These are phyloP conservation scores for Suillus cothurnatus DNA, from an alignment of 768 basidiomycete genomes.

Conservation along the genomic window DNA sequence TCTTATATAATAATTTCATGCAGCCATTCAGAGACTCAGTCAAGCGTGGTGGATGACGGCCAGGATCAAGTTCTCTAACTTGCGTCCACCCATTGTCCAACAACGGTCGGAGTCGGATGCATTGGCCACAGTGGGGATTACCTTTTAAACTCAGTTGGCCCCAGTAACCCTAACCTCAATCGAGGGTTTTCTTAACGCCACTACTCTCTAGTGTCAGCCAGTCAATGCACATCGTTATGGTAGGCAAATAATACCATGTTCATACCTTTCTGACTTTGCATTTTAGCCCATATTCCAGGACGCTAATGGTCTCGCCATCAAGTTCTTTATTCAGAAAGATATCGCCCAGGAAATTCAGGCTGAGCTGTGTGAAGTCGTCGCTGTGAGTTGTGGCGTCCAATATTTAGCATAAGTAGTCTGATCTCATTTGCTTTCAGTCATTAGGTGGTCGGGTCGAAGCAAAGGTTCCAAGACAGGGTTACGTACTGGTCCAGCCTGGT, in stretches of 20 bases:
- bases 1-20: background rate
- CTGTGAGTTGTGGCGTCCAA: slow-evolving; percentile 41
- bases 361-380: slow-evolving; percentile 73
- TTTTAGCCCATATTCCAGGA: slow-evolving; percentile 74
- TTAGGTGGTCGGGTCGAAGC: slow-evolving; percentile 77
- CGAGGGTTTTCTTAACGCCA: slow-evolving; percentile 27
- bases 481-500: slow-evolving; percentile 67
- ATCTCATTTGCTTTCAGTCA: slow-evolving; percentile 42
- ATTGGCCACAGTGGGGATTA: background rate
- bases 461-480: slow-evolving; percentile 79
- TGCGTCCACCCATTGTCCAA: background rate
- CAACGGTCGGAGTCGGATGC: background rate
- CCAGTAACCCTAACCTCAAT: slow-evolving; percentile 36
- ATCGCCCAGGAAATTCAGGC: slow-evolving; percentile 66
- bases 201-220: slow-evolving; percentile 8
- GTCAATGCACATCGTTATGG: slow-evolving; percentile 11
- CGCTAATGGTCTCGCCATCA: slow-evolving; percentile 63
- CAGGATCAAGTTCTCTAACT: background rate
- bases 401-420: slow-evolving; percentile 5
- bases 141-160: slow-evolving; percentile 4
- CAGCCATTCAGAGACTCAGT: background rate
- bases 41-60: background rate
- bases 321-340: slow-evolving; percentile 86
- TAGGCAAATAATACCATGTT: background rate
- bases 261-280: background rate